Conservation (phyloP, 495 filamentous ascomycete genomes). For the Hypoxylon trugodes region DNA sequence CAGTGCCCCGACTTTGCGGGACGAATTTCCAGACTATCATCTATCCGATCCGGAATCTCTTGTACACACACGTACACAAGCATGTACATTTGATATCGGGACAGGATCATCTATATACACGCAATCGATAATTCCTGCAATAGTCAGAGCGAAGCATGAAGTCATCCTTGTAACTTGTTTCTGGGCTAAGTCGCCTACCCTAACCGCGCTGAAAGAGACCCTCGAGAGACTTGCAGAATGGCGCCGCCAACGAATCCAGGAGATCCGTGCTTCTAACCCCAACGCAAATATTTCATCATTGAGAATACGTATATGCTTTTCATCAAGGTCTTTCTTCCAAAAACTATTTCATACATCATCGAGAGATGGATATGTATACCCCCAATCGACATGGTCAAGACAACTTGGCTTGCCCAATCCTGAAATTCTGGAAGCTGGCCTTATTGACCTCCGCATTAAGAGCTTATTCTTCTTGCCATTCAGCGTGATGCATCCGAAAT, state of each 20-base stretch:
- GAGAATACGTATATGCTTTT: conserved; percentile 68
- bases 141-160: conserved; percentile 64
- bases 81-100: conserved; percentile 61
- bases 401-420: conserved; percentile 67
- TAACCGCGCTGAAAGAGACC: conserved; percentile 56
- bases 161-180: conserved; percentile 80
- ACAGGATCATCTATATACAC: conserved; percentile 66
- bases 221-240: conserved; percentile 60
- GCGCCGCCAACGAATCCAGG: conserved; percentile 40
- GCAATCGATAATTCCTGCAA: conserved; percentile 60
- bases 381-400: conserved; percentile 60
- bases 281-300: conserved; percentile 38
- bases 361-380: conserved; percentile 63
- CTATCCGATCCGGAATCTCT: conserved; percentile 48
- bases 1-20: not conserved
- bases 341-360: conserved; percentile 73
- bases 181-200: conserved; percentile 69
- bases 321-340: conserved; percentile 70
- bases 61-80: conserved; percentile 54
- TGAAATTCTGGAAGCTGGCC: conserved; percentile 55
- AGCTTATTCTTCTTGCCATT: conserved; percentile 77
- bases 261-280: conserved; percentile 18
- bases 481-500: conserved; percentile 81
- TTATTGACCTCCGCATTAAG: conserved; percentile 71
- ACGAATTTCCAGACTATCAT: conserved; percentile 46